phyloP scores from a whole-genome alignment of 495 filamentous ascomycete species.

The Talaromyces proteolyticus region DNA sequence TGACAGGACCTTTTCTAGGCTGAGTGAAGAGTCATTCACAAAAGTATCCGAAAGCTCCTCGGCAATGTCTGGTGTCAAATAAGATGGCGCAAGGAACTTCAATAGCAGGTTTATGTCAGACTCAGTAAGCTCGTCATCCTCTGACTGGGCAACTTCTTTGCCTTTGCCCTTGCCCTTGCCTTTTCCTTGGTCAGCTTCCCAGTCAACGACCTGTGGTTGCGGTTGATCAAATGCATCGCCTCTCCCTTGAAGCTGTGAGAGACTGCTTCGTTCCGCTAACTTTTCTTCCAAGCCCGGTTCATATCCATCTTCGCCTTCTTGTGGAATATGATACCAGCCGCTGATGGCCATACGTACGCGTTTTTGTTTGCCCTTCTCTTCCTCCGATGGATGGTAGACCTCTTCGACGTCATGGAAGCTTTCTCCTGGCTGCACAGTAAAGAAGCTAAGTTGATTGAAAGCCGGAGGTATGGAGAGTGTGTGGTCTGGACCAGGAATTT shows the following conservation, averaged over 20 bases:
- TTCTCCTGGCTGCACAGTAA: slow-evolving; percentile 92
- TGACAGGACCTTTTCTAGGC: slow-evolving; percentile 69
- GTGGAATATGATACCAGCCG: slow-evolving; percentile 99
- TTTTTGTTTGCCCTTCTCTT: slow-evolving; percentile 56
- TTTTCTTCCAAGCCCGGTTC: slow-evolving; percentile 83
- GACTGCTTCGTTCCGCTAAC: slow-evolving; percentile 78
- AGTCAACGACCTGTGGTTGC: slow-evolving; percentile 49
- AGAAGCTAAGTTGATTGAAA: slow-evolving; percentile 97
- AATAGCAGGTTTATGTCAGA: slow-evolving; percentile 80
- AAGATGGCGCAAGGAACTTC: slow-evolving; percentile 81
- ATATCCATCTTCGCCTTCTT: slow-evolving; percentile 91
- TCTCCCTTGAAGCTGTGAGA: slow-evolving; percentile 87
- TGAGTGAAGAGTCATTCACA: slow-evolving; percentile 73
- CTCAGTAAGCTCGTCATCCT: slow-evolving; percentile 55
- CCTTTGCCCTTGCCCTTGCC: slow-evolving; percentile 31
- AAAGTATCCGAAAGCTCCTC: slow-evolving; percentile 77
- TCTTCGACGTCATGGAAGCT: slow-evolving; percentile 99
- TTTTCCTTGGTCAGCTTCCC: slow-evolving; percentile 17
- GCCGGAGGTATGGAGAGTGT: slow-evolving; percentile 79
- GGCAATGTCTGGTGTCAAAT: slow-evolving; percentile 90
- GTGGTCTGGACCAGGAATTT: slow-evolving; percentile 70
- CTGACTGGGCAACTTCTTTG: slow-evolving; percentile 33
- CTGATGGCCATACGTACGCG: slow-evolving; percentile 95
- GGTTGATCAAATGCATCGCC: slow-evolving; percentile 83
- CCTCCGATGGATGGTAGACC: slow-evolving; percentile 69